Evolutionary conservation across 306 rosid genomes (phyloP), one percentile per base, ranked within the genome.

Genomic region (Macrotyloma uniflorum): DNA sequence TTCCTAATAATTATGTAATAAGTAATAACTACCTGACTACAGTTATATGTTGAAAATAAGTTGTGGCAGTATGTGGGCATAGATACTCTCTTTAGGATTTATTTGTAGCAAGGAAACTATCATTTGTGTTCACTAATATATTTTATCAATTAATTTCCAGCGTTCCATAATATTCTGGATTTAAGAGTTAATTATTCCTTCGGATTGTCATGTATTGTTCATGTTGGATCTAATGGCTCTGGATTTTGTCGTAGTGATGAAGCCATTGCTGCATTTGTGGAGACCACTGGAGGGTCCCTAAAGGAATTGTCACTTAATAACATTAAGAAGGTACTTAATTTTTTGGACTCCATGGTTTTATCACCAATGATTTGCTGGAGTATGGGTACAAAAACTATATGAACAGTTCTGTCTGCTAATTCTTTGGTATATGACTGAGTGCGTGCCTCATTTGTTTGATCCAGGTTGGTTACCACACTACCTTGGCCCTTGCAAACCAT

Each of bases 221-320:
- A 16, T n/a, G n/a, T 58, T 16, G 73, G 24, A 54, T 55, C 20
- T 24, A 9, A 1, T 19, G 55, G 32, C 47, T 42, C 15, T 42
- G 47, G 47, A 42, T 42, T 42, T 19, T 65, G 51, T 70, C 85
- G 62, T 75, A 95, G 99, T 85, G 99, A 95, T 83, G 95, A 90
- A 78, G 90, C 96, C 42, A 59, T 95, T 72, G 96, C 96, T 83
- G 98, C 97, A 22, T 95, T 89, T 73, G 67, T 95, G 79, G 96
- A 95, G 81, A 88, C 90, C 12, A 78, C 71, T 9, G 97, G 94
- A 76, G 88, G 75, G 68, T 75, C 73, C 38, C 86, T 96, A 55
- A 77, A 79, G 51, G 97, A 93, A 74, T 84, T 96, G 79, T 93
- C 91, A 3, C 85, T 96, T 46, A 96, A 93, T 87, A 85, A 88